Percentiles rank a stretch among this genome's conserved stretches.
Evolutionary conservation across 2,329 filamentous ascomycete species (phyloP).

Genomic region (Colletotrichum sp.): DNA sequence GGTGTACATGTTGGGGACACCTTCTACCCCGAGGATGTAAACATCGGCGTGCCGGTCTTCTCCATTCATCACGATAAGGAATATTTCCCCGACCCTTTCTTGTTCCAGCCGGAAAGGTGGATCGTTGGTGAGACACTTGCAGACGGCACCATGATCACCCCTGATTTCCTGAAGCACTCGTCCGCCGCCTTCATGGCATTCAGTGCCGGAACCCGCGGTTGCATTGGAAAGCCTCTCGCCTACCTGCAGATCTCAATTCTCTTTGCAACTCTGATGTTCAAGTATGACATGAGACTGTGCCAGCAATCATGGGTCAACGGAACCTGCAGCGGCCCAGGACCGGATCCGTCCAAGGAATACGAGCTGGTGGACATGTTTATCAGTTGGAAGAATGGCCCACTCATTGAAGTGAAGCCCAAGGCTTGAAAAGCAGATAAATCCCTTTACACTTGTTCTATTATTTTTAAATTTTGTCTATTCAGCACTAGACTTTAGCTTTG

Average conservation of each 20-base stretch:
- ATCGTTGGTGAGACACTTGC: background rate
- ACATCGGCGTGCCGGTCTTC: conserved; percentile 8
- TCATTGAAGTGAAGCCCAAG: background rate
- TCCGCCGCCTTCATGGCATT: conserved; percentile 2
- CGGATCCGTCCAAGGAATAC: background rate
- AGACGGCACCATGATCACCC: background rate
- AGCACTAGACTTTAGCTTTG: background rate
- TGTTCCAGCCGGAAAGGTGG: conserved; percentile 1
- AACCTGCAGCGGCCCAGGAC: background rate
- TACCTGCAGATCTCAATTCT: conserved; percentile 2
- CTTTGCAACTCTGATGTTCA: background rate
- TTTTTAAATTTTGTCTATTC: background rate
- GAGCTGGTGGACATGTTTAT: conserved; percentile 5
- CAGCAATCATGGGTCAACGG: background rate
- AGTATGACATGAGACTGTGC: conserved; percentile 3
- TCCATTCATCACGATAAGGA: background rate
- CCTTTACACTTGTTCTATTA: background rate
- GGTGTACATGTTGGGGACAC: background rate
- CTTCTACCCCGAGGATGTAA: background rate
- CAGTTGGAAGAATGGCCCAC: conserved; percentile 5
- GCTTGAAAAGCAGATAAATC: background rate
- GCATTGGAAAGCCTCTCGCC: background rate
- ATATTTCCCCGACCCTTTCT: background rate
- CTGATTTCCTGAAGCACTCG: background rate
- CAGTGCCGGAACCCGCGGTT: conserved; percentile 1